phyloP scores from a whole-genome alignment of 768 basidiomycete species.

The Mrakia gelida region DNA sequence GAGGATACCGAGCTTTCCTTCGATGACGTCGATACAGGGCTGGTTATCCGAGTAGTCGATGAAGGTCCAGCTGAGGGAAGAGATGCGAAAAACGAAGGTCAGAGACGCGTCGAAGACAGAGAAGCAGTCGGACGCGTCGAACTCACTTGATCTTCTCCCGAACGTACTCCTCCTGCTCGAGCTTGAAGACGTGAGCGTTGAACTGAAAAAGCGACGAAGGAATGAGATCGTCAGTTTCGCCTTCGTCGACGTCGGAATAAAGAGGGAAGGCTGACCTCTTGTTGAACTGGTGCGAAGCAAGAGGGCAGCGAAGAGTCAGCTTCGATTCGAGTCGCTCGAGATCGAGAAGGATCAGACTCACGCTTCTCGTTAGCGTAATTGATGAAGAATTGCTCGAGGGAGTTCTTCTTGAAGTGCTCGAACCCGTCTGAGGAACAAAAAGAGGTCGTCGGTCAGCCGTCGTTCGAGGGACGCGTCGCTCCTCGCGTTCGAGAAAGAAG shows the following conservation, averaged over 20 bases:
- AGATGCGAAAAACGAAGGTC: neutral
- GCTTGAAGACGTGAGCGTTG: slow-evolving; percentile 93
- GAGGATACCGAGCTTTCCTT: slow-evolving; percentile 91
- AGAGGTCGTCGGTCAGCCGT: neutral
- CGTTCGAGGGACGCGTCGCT: neutral
- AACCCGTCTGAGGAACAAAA: slow-evolving; percentile 44
- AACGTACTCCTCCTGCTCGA: slow-evolving; percentile 98
- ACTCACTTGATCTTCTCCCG: slow-evolving; percentile 81
- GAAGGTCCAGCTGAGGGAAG: slow-evolving; percentile 69
- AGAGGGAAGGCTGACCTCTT: slow-evolving; percentile 62
- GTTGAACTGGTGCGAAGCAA: slow-evolving; percentile 60
- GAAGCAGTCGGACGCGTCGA: neutral
- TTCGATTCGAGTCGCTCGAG: neutral
- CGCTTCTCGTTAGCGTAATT: slow-evolving; percentile 84
- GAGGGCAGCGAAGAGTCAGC: neutral
- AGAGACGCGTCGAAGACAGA: neutral
- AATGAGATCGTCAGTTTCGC: no score
- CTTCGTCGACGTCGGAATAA: neutral
- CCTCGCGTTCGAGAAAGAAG: no score
- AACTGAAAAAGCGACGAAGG: slow-evolving; percentile 55
- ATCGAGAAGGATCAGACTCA: neutral
- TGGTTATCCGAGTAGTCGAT: slow-evolving; percentile 99
- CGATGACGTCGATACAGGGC: slow-evolving; percentile 96
- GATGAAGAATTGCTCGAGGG: slow-evolving; percentile 90
- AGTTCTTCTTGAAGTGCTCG: slow-evolving; percentile 50